Conservation (phyloP, 768 basidiomycete genomes). For the Hygrocybe coccinea region DNA sequence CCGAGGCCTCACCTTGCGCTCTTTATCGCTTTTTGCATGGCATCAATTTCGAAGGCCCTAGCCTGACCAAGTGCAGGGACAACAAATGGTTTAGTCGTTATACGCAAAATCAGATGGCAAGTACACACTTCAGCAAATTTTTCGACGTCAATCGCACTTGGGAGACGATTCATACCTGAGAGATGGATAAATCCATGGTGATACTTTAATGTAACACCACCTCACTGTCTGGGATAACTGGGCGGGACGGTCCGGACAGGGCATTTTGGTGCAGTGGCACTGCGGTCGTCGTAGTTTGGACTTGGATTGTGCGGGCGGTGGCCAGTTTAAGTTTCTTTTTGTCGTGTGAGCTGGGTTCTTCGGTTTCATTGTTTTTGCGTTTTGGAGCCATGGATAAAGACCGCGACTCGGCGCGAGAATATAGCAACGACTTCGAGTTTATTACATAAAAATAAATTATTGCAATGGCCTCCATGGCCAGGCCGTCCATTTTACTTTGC, state of each 20-base stretch:
- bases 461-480: not conserved
- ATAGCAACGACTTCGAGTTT: too few relatives aligned
- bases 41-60: constrained; percentile 81
- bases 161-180: constrained; percentile 56
- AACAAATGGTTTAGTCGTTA: not conserved
- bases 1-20: constrained; percentile 50
- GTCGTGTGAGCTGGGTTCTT: constrained; percentile 43
- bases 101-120: constrained; percentile 5
- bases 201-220: not conserved
- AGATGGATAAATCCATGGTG: not conserved
- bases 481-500: not conserved
- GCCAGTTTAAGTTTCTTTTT: constrained; percentile 67
- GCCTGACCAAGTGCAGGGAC: constrained; percentile 45
- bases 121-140: constrained; percentile 70
- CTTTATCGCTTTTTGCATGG: constrained; percentile 87
- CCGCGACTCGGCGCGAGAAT: constrained; percentile 1
- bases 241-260: constrained; percentile 39
- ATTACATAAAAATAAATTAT: not conserved
- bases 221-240: constrained; percentile 40
- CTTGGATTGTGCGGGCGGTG: constrained; percentile 60
- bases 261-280: constrained; percentile 21
- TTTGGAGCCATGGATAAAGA: constrained; percentile 31
- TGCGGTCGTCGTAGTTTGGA: constrained; percentile 40
- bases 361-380: constrained; percentile 31
- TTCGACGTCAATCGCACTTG: constrained; percentile 78